phyloP scores from a whole-genome alignment of 257 asterid genomes.

The Nicotiana knightiana region DNA sequence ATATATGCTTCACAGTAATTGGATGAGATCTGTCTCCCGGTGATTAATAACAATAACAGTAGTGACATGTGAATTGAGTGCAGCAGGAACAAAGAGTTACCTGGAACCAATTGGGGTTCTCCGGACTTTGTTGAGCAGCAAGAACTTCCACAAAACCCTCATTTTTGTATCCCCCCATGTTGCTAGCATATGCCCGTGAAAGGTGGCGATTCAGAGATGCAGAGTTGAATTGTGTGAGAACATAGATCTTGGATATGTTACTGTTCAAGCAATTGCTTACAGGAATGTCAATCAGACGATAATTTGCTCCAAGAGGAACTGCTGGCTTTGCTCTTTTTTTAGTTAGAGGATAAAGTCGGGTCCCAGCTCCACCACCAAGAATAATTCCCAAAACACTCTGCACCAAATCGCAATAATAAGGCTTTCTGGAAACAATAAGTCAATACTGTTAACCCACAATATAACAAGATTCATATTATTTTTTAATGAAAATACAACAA shows the following conservation, averaged over 20 bases:
- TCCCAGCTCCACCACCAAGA: slow-evolving; percentile 97
- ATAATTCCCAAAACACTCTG: slow-evolving; percentile 95
- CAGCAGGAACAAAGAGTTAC: slow-evolving; percentile 18
- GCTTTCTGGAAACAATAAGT: neutral
- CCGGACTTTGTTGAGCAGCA: slow-evolving; percentile 98
- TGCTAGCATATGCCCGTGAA: slow-evolving; percentile 89
- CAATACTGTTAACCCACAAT: neutral
- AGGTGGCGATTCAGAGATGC: slow-evolving; percentile 96
- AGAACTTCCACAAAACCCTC: slow-evolving; percentile 98
- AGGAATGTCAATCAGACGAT: slow-evolving; percentile 86
- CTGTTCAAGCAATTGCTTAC: slow-evolving; percentile 97
- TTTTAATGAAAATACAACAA: neutral
- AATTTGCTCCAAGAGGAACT: slow-evolving; percentile 95
- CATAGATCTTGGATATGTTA: slow-evolving; percentile 84
- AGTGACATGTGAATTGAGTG: neutral
- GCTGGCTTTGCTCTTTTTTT: slow-evolving; percentile 97
- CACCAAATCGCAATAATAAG: neutral
- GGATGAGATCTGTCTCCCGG: neutral
- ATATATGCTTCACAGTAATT: neutral
- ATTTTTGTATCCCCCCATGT: slow-evolving; percentile 83
- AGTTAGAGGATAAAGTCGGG: slow-evolving; percentile 88
- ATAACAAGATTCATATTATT: neutral
- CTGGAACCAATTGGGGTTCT: slow-evolving; percentile 97
- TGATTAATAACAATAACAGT: neutral
- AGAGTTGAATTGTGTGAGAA: slow-evolving; percentile 91